Conservation (phyloP, 2,329 filamentous ascomycete genomes). For the Aspergillus sergii region DNA sequence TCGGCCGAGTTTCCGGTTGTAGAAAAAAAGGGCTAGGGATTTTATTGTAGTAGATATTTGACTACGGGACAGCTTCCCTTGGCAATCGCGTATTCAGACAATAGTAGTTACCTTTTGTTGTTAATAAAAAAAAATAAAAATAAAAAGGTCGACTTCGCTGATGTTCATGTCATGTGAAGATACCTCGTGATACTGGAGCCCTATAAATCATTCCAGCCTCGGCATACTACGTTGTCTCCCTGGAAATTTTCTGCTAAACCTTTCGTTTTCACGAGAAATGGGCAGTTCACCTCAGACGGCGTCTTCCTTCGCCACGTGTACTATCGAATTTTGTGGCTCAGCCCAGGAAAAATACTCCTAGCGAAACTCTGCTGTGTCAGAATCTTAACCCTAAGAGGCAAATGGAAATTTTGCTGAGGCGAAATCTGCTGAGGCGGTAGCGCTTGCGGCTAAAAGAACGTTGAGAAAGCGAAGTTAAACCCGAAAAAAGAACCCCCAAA, state of each 20-base stretch:
- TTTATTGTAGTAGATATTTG: too few species aligned
- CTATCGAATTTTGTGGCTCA: neutral
- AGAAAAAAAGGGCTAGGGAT: too few species aligned
- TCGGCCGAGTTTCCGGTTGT: neutral
- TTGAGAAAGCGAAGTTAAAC: neutral
- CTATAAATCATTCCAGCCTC: neutral
- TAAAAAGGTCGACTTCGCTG: neutral
- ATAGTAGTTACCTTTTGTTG: neutral
- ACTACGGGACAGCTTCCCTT: too few species aligned
- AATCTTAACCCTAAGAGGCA: neutral
- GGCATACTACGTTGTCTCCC: neutral
- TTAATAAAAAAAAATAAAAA: neutral
- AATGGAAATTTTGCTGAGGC: neutral
- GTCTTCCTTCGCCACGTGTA: neutral
- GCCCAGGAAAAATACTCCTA: neutral
- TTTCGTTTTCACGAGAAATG: neutral
- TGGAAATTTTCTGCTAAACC: neutral
- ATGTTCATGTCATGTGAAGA: neutral
- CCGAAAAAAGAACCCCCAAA: neutral
- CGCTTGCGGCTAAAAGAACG: neutral
- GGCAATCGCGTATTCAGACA: too few species aligned
- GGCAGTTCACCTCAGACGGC: neutral
- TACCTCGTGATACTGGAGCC: neutral
- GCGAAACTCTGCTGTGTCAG: neutral
- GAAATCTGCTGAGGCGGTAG: conserved; percentile 3